Evolutionary conservation across 352 stramenopile species (phyloP).

Genomic region (Elongisporangium undulatum): DNA sequence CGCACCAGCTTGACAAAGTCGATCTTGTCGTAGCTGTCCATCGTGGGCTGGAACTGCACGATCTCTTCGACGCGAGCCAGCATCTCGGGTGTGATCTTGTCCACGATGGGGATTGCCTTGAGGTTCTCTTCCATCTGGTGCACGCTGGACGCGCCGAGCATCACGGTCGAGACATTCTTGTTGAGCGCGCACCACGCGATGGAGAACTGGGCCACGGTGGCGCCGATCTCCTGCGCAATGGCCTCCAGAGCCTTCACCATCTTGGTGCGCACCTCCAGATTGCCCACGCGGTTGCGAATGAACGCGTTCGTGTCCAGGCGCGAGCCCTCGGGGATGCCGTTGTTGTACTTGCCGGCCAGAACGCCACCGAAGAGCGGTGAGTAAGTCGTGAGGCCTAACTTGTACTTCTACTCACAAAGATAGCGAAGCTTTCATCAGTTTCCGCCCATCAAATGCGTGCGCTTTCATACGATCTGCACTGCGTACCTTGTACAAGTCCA

Average conservation of each 20-base stretch:
- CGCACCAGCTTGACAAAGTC: no score
- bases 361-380: conserved; percentile 62
- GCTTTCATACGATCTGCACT: no score
- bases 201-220: conserved; percentile 44
- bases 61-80: no score
- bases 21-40: no score
- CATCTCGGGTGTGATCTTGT: no score
- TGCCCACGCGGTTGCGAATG: conserved; percentile 48
- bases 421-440: no score
- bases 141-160: conserved; percentile 55
- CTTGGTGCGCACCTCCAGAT: conserved; percentile 34
- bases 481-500: conserved; percentile 34
- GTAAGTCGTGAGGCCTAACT: no score
- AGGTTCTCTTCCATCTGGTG: no score
- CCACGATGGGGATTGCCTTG: no score
- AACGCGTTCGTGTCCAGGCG: conserved; percentile 47
- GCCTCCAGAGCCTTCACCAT: conserved; percentile 39
- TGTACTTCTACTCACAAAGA: no score
- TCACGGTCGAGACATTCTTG: conserved; percentile 54
- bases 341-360: conserved; percentile 81
- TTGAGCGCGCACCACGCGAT: conserved; percentile 56
- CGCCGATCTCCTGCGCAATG: conserved; percentile 61
- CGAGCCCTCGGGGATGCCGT: conserved; percentile 64
- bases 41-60: no score
- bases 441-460: no score